A percentile compares a stretch with the other conserved stretches of the same genome.
phyloP scores from a whole-genome alignment of 768 basidiomycete species.

The Rhizopogon vesiculosus region DNA sequence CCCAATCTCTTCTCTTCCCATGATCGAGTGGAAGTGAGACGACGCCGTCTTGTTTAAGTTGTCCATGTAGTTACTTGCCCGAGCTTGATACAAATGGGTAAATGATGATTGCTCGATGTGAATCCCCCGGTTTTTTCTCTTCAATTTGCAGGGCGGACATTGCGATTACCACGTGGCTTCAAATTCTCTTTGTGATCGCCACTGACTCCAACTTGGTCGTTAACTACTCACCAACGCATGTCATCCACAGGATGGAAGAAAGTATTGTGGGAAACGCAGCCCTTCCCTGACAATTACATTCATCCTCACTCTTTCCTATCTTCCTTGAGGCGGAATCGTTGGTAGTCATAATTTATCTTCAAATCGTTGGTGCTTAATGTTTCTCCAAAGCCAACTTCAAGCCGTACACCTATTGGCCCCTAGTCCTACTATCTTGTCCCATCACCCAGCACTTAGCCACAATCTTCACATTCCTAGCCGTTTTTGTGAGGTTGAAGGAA shows the following conservation, averaged over 20 bases:
- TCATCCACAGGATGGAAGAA: conserved; percentile 51
- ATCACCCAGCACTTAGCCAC: conserved; percentile 83
- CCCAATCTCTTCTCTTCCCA: conserved; percentile 15
- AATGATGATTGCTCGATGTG: conserved; percentile 3
- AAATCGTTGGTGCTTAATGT: conserved; percentile 4
- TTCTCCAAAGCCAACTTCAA: conserved; percentile 63
- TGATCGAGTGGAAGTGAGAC: conserved; percentile 16
- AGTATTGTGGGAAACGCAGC: conserved; percentile 73
- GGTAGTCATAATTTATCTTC: conserved; percentile 21
- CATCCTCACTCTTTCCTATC: conserved; percentile 69
- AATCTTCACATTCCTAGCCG: conserved; percentile 75
- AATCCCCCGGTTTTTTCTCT: neutral
- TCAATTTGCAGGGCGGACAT: neutral
- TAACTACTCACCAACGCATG: conserved; percentile 9
- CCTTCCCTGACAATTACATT: conserved; percentile 84
- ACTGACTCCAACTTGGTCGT: neutral
- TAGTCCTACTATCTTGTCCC: conserved; percentile 66
- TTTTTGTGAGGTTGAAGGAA: conserved; percentile 71
- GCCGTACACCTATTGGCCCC: conserved; percentile 70
- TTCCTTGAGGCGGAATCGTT: conserved; percentile 75
- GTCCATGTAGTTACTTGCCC: neutral
- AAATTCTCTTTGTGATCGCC: neutral
- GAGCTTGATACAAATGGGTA: conserved; percentile 3
- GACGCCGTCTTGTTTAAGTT: conserved; percentile 12
- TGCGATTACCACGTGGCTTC: conserved; percentile 12